phyloP scores from a whole-genome alignment of 2,329 filamentous ascomycete genomes.

The Hypoxylon sp. region DNA sequence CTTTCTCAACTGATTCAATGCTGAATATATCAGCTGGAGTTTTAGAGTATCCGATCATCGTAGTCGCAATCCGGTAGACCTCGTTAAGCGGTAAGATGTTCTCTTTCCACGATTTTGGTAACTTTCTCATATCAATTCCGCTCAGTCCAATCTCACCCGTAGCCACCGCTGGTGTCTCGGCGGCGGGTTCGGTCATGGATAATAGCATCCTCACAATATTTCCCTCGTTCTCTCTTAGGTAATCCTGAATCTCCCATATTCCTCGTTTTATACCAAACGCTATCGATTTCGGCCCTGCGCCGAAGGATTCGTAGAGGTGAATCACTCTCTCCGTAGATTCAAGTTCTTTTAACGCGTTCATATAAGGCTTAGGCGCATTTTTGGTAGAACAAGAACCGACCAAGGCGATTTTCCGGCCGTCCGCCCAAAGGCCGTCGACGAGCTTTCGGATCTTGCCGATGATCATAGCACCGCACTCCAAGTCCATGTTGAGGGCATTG shows the following conservation, averaged over 20 bases:
- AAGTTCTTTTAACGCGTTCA: slow-evolving; percentile 55
- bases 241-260: slow-evolving; percentile 36
- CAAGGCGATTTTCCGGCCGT: slow-evolving; percentile 78
- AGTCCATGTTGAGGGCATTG: slow-evolving; percentile 77
- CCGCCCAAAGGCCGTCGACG: slow-evolving; percentile 77
- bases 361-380: slow-evolving; percentile 59
- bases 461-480: slow-evolving; percentile 73
- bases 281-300: background rate
- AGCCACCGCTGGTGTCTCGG: slow-evolving; percentile 6
- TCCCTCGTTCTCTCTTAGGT: slow-evolving; percentile 46
- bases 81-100: slow-evolving; percentile 44
- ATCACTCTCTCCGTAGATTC: slow-evolving; percentile 53
- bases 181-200: slow-evolving; percentile 39
- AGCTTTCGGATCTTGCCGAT: slow-evolving; percentile 76
- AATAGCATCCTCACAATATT: slow-evolving; percentile 46
- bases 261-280: slow-evolving; percentile 1
- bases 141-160: slow-evolving; percentile 35
- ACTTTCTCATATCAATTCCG: slow-evolving; percentile 12
- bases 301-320: slow-evolving; percentile 36
- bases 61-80: slow-evolving; percentile 47
- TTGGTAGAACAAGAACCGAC: slow-evolving; percentile 79
- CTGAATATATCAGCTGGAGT: slow-evolving; percentile 35
- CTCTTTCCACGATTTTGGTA: slow-evolving; percentile 31
- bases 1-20: slow-evolving; percentile 35
- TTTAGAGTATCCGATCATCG: slow-evolving; percentile 44